phyloP scores from a whole-genome alignment of 163 green algal genomes.

The Scenedesmus sp. region DNA sequence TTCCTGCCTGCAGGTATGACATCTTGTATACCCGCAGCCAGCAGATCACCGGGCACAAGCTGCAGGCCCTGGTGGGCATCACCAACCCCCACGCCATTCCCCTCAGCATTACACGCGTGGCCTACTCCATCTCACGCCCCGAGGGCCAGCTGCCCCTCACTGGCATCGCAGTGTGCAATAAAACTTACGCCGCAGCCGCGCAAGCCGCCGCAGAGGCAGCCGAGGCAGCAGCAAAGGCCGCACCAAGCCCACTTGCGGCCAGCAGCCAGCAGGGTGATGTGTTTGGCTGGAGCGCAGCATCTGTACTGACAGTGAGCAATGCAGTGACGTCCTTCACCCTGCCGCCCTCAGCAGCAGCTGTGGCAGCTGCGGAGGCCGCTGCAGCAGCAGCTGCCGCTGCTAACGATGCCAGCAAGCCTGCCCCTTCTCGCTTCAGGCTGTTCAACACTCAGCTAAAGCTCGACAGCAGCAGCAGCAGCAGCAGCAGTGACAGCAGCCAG shows the following conservation, averaged over 20 bases:
- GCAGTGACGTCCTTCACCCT: not conserved
- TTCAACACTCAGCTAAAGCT: not conserved
- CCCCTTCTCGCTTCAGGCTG: not conserved
- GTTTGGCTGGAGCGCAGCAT: not conserved
- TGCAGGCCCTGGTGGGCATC: constrained; percentile 15
- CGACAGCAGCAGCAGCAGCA: not conserved
- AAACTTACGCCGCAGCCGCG: not conserved
- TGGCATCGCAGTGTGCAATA: constrained; percentile 31
- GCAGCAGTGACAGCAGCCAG: not conserved
- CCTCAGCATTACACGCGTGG: not conserved
- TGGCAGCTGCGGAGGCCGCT: not conserved
- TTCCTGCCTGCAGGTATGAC: constrained; percentile 21
- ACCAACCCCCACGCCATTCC: constrained; percentile 10
- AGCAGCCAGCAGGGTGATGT: not conserved
- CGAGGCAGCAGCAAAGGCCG: not conserved
- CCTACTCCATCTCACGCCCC: constrained; percentile 19
- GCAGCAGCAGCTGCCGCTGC: not conserved
- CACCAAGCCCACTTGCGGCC: not conserved
- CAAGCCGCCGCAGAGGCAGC: not conserved
- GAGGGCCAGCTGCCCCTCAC: constrained; percentile 3
- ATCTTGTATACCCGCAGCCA: not conserved
- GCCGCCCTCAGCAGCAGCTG: not conserved
- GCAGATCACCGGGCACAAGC: not conserved
- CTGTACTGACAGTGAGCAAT: not conserved
- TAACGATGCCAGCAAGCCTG: not conserved